phyloP scores from a whole-genome alignment of 2,329 filamentous ascomycete species.

The Helicocarpus griseus region DNA sequence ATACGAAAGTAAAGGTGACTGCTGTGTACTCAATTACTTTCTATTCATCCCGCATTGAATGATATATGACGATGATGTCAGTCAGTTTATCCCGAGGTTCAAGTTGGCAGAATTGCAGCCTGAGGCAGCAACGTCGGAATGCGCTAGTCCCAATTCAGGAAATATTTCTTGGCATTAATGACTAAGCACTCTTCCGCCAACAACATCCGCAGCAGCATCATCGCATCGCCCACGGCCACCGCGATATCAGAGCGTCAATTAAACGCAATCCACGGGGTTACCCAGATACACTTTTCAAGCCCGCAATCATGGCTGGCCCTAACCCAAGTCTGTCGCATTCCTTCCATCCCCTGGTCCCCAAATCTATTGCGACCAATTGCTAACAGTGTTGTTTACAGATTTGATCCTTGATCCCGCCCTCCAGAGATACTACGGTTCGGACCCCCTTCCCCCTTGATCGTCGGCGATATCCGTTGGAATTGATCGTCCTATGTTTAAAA shows the following conservation, averaged over 20 bases:
- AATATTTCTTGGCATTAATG: background rate
- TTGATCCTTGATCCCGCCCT: constrained; percentile 35
- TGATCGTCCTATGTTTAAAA: background rate
- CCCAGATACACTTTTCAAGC: no score
- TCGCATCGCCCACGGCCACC: no score
- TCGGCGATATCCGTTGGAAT: no score
- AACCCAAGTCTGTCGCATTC: constrained; percentile 32
- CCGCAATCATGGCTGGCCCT: constrained; percentile 42
- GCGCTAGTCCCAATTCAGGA: no score
- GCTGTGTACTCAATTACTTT: no score
- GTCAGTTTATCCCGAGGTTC: no score
- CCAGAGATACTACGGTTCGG: constrained; percentile 43
- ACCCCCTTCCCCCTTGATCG: constrained; percentile 8
- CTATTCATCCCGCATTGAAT: no score
- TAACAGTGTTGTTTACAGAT: constrained; percentile 40
- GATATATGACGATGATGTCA: no score
- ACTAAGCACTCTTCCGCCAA: background rate
- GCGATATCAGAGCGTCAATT: background rate
- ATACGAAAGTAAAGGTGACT: no score
- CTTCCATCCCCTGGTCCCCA: background rate
- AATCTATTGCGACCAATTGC: background rate
- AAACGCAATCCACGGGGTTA: constrained; percentile 3
- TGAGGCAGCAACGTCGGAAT: no score
- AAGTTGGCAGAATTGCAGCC: no score
- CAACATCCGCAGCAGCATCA: no score